Evolutionary conservation across 2,329 filamentous ascomycete species (phyloP), one percentile per base, ranked within the genome.

Genomic region (Fusarium guadeloupense): DNA sequence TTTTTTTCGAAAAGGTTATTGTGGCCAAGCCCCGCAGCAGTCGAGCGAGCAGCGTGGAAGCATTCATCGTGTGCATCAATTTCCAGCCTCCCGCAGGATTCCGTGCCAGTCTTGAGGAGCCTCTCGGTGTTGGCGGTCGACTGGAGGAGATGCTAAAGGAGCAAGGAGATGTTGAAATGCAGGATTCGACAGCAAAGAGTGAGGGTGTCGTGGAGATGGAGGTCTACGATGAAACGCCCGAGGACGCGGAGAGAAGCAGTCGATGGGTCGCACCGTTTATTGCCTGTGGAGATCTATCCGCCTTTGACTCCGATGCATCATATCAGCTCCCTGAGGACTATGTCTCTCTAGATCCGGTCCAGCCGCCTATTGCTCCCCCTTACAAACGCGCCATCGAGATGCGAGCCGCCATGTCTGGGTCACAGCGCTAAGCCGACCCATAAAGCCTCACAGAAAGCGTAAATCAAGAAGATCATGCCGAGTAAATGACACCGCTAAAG

Each of bases 201-300:
- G 66, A 77, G 31, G 78, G 73, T 7, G 64, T 83, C 64, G 65
- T 80, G 76, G 75, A 85, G 74, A 68, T 82, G 73, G 70, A 80
- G 74, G 70, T 81, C n/a, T 82, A 86, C 71, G 83, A 81, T 62
- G 75, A 70, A 37, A 54, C 51, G n/a, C 55, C 56, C 3, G 69
- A 67, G 43, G 65, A 69, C 41, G 69, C 58, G 34, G 64, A 68
- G 42, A 62, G 54, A 66, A 76, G 44, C 81, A 86, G 56, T 75
- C 81, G 89, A 44, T 98, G 94, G 93, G 94, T 98, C 67, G 93
- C 93, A 4, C 93, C 94, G 0, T 99, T 99, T 73, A 85, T 99
- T 69, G 93, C 95, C n/a, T 99, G 95, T 74, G 95, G 95, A 39
- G 95, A 99, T 76, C 82, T 99, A 47, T 96, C 93, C 20, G 89